Evolutionary conservation across 2,329 filamentous ascomycete genomes (phyloP).

Genomic region (Ceratocystis smalleyi): DNA sequence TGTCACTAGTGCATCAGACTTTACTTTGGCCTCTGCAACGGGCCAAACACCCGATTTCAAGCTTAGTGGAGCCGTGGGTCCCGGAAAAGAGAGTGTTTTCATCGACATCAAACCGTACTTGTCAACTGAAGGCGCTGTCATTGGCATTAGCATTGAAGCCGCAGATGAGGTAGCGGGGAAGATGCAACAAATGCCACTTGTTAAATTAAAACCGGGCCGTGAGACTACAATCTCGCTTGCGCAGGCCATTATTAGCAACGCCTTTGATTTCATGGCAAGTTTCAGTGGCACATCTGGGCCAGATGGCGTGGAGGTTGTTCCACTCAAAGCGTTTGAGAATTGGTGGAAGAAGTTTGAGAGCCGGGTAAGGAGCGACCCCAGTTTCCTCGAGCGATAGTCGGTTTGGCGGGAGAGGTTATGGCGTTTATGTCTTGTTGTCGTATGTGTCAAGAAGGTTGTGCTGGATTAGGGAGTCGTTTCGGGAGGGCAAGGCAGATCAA

Average conservation of each 20-base stretch:
- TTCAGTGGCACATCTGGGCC: conserved; percentile 53
- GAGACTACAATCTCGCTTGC: conserved; percentile 56
- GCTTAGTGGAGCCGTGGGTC: conserved; percentile 77
- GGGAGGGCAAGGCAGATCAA: not conserved
- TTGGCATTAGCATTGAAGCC: conserved; percentile 73
- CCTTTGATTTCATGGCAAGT: conserved; percentile 87
- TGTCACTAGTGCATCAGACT: conserved; percentile 41
- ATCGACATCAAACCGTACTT: conserved; percentile 48
- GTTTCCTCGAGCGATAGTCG: conserved; percentile 59
- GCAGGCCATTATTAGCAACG: conserved; percentile 88
- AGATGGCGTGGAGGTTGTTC: conserved; percentile 67
- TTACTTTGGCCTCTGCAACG: conserved; percentile 27
- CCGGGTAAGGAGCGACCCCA: conserved; percentile 68
- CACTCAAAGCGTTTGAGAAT: conserved; percentile 86
- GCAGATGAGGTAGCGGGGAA: conserved; percentile 54
- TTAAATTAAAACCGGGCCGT: conserved; percentile 23
- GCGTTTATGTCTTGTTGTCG: not conserved
- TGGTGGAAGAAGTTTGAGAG: conserved; percentile 98
- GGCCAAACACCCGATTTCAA: conserved; percentile 46
- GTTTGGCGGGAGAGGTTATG: conserved; percentile 17
- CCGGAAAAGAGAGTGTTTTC: conserved; percentile 80
- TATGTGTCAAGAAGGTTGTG: not conserved
- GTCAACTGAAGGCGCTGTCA: conserved; percentile 38
- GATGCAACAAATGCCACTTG: conserved; percentile 42
- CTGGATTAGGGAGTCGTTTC: too few species aligned